Base-by-base conservation (phyloP, 2,329 filamentous ascomycete genomes). In the Apiospora sp. region DNA sequence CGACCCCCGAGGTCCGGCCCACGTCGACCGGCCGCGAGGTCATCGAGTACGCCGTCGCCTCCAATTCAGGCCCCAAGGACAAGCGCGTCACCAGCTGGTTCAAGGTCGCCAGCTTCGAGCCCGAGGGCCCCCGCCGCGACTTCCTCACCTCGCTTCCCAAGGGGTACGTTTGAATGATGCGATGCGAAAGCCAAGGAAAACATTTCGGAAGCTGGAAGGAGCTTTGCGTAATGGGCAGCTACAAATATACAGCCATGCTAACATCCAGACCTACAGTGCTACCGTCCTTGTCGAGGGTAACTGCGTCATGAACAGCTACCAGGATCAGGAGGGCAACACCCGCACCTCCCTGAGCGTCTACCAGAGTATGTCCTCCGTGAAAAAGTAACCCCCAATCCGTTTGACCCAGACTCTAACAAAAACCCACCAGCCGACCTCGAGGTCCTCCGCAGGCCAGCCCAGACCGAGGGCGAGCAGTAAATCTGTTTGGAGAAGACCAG, bases 1-100 rank as follows among this genome's bases (percentile, higher is more conserved):
- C 91, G 78, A 88, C 90, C 71, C 96, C 96, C 73, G 95, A 98
- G 87, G 79, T 95, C 76, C 87, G 89, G 49, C 83, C 90, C 73
- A 94, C 93, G 68, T 88, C 89, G 78, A 92, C 86, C 70, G 94
- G 94, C 73, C 88, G 88, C 75, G 93, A 97, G 75, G 79, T 97
- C 73, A 81, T 98, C 79, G 90, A 89, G 78, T 98, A 97, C 82
- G 85, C 91, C 5, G 86, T 99, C 75, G 95, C 90, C 70, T 93
- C 91, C 78, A 91, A 86, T 82, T 82, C 82, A 73, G 94, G 94
- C 19, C 84, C 87, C 74, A 86, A 84, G 76, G 92, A 96, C 22
- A 93, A 94, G 83, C 87, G 90, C 80, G 88, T 91, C 81, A 94
- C 93, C 43, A 96, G 92, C 87, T 98, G 93, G 93, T 98, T 97